phyloP scores from a whole-genome alignment of 495 filamentous ascomycete species.

The Aspergillus steynii region DNA sequence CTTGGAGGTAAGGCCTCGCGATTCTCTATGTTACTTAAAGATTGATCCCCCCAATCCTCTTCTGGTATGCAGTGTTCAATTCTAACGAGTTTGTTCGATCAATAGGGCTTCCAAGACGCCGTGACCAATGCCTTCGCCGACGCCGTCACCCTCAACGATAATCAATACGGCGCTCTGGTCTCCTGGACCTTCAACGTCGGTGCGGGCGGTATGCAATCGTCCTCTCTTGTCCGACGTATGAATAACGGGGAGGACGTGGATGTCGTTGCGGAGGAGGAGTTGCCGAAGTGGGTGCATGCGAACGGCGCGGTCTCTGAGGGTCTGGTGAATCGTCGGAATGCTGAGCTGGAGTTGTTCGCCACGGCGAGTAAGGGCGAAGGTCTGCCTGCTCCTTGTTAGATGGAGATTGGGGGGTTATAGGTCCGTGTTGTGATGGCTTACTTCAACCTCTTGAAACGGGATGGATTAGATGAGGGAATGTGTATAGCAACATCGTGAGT shows the following conservation, averaged over 20 bases:
- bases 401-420: background rate
- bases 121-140: slow-evolving; percentile 20
- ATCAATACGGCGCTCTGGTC: slow-evolving; percentile 27
- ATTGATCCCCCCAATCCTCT: too few relatives aligned
- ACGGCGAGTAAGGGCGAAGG: slow-evolving; percentile 24
- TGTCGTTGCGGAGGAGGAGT: slow-evolving; percentile 42
- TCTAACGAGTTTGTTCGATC: background rate
- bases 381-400: slow-evolving; percentile 26
- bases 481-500: too few relatives aligned
- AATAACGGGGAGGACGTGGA: slow-evolving; percentile 43
- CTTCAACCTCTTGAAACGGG: background rate
- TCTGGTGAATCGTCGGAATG: slow-evolving; percentile 37
- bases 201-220: slow-evolving; percentile 22
- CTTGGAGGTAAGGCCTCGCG: slow-evolving; percentile 28
- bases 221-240: slow-evolving; percentile 43
- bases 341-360: slow-evolving; percentile 44
- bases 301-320: slow-evolving; percentile 39
- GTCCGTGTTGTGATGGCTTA: background rate
- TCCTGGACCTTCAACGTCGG: slow-evolving; percentile 27
- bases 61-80: too few relatives aligned
- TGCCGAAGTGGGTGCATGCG: slow-evolving; percentile 49
- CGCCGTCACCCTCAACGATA: slow-evolving; percentile 27
- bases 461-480: background rate
- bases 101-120: slow-evolving; percentile 24
- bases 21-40: too few relatives aligned